Percentiles rank a stretch among this genome's conserved stretches.
Evolutionary conservation across 495 filamentous ascomycete genomes (phyloP).

Genomic region (Penicillium cosmopolitanum): DNA sequence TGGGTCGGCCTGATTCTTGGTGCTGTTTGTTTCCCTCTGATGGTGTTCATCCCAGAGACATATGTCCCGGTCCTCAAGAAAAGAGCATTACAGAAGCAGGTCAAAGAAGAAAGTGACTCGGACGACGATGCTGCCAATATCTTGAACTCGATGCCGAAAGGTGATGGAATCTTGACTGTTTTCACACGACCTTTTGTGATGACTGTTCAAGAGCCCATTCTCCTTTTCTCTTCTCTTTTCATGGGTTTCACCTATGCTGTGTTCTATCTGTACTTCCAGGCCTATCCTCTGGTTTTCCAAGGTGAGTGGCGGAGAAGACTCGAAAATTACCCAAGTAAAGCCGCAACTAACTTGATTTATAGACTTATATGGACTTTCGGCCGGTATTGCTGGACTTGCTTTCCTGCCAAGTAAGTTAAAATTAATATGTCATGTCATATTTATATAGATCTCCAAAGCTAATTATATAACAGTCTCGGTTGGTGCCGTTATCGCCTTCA

Average conservation of each 20-base stretch:
- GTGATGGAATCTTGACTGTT: neutral
- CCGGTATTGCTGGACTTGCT: slow-evolving; percentile 32
- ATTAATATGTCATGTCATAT: too few species aligned
- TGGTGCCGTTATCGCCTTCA: slow-evolving; percentile 31
- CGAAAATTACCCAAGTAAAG: neutral
- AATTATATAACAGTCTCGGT: slow-evolving; percentile 15
- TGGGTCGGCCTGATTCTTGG: slow-evolving; percentile 35
- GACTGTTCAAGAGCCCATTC: slow-evolving; percentile 42
- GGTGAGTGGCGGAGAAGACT: slow-evolving; percentile 7
- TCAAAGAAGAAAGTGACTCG: slow-evolving; percentile 4
- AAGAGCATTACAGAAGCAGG: neutral
- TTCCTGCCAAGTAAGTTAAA: slow-evolving; percentile 40
- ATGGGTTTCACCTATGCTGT: slow-evolving; percentile 63
- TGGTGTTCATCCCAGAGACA: slow-evolving; percentile 30
- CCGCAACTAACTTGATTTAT: slow-evolving; percentile 9
- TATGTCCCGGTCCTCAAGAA: slow-evolving; percentile 4
- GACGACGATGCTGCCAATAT: slow-evolving; percentile 4
- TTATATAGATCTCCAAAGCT: neutral
- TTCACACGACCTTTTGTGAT: slow-evolving; percentile 6
- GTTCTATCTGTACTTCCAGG: slow-evolving; percentile 63
- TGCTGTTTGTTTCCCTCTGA: slow-evolving; percentile 34
- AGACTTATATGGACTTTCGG: slow-evolving; percentile 53
- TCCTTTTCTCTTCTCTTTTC: slow-evolving; percentile 56
- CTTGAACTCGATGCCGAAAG: neutral
- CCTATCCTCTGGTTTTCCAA: slow-evolving; percentile 62